Conservation (phyloP, 1,139 yeast species). For the Yamadazyma sp. region DNA sequence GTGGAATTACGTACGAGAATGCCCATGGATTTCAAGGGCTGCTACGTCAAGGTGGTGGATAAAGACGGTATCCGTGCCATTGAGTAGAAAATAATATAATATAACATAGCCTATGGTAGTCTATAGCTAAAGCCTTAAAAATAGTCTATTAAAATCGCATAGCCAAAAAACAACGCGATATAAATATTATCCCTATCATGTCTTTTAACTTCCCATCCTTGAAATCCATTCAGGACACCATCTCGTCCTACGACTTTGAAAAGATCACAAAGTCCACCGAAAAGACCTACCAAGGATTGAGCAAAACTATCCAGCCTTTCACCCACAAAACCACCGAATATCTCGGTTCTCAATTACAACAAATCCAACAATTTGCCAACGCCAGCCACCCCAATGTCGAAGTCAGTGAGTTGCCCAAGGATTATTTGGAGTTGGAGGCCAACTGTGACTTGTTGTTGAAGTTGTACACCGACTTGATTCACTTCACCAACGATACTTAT, state of each 20-base stretch:
- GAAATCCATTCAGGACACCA: conserved; percentile 48
- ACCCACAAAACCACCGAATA: conserved; percentile 41
- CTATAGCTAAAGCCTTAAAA: too few relatives aligned
- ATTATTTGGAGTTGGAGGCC: conserved; percentile 64
- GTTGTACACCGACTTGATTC: conserved; percentile 58
- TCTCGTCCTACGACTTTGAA: conserved; percentile 40
- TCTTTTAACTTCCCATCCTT: conserved; percentile 53
- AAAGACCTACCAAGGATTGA: conserved; percentile 42
- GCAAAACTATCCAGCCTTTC: conserved; percentile 44
- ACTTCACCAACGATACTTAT: conserved; percentile 58
- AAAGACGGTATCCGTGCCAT: conserved; percentile 54
- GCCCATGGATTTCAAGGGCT: conserved; percentile 97
- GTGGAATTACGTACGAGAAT: conserved; percentile 80
- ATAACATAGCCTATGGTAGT: neutral
- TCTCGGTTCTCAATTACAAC: conserved; percentile 40
- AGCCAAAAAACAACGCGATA: neutral
- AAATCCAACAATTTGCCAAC: conserved; percentile 44
- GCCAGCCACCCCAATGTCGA: conserved; percentile 29
- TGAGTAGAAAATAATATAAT: neutral
- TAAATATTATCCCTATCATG: conserved; percentile 27
- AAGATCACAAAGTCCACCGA: conserved; percentile 40
- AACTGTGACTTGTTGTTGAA: conserved; percentile 63
- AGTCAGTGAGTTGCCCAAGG: conserved; percentile 68
- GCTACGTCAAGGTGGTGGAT: conserved; percentile 73
- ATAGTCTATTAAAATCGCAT: too few relatives aligned